Evolutionary conservation across 2,329 filamentous ascomycete genomes (phyloP), one percentile per base, ranked within the genome.

Genomic region (Corinectria fuckeliana): DNA sequence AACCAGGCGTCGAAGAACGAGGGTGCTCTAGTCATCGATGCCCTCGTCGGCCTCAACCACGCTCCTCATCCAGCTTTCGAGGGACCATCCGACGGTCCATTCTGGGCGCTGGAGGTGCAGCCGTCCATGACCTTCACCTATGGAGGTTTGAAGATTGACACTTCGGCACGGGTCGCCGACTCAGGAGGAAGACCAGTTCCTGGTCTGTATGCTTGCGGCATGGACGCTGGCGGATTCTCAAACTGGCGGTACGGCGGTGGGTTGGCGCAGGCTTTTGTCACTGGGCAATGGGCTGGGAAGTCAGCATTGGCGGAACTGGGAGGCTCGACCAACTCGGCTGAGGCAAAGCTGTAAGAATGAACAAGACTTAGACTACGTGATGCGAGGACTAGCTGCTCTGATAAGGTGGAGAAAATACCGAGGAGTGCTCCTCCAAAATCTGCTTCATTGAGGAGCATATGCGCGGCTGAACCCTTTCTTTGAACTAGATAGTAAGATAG

Each of bases 81-180:
- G 13, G 57, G 57, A 26, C 10, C 25, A 11, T n/a, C 36, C 5
- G 34, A 18, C 1, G 60, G 60, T 3, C 57, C 57, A 2, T 62
- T 60, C 32, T 62, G 57, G 60, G 60, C 60, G n/a, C 28, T 62
- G 18, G 60, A 62, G 32, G 60, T 62, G 10, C 57, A 62, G 16
- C 60, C 57, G 9, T 62, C 60, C 14, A 60, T 62, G 14, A 62
- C 57, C 2, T 60, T 62, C 18, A 60, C 57, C 8, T 62, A 62
- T 14, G 57, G 60, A 5, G 60, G 60, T 1, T 30, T 62, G 4
- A 60, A 51, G 38, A 60, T 62, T 14, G 52, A 60, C 20, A 48
- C 38, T 9, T 62, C 49, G 4, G 52, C 60, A 14, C 16, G 45
- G 8, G 60, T 60, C 2, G 13, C 20, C 2, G 60, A 62, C 11